Percentiles rank a stretch among this genome's conserved stretches.
Evolutionary conservation across 805 yeast species (phyloP).

Genomic region (Cyberlindnera mycetangii): DNA sequence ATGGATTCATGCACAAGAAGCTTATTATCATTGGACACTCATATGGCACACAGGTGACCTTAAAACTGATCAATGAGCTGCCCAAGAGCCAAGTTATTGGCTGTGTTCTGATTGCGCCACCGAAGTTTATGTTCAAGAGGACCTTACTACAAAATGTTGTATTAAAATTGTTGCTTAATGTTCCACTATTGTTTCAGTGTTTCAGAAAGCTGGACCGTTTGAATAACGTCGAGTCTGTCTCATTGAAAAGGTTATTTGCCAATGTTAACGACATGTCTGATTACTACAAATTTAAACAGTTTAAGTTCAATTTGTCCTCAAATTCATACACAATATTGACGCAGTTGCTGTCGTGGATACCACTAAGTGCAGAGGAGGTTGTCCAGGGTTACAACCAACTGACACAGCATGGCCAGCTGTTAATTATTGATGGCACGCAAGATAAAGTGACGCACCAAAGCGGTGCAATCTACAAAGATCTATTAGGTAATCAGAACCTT

Average conservation of each 20-base stretch:
- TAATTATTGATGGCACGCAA: conserved; percentile 24
- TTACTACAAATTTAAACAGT: conserved; percentile 26
- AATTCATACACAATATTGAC: conserved; percentile 21
- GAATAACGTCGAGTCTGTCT: conserved; percentile 23
- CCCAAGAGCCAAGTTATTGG: conserved; percentile 9
- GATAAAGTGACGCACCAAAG: conserved; percentile 26
- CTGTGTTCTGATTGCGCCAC: conserved; percentile 45
- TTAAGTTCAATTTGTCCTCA: conserved; percentile 26
- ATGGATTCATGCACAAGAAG: conserved; percentile 16
- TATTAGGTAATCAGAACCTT: conserved; percentile 17
- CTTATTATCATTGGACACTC: conserved; percentile 65
- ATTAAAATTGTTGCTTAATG: conserved; percentile 1
- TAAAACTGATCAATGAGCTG: conserved; percentile 33
- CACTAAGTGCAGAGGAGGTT: conserved; percentile 17
- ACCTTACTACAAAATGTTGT: conserved; percentile 2
- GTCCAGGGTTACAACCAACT: conserved; percentile 8
- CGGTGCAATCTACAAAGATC: conserved; percentile 22
- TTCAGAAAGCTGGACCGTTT: conserved; percentile 26
- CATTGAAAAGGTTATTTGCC: conserved; percentile 22
- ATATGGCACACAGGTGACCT: conserved; percentile 61
- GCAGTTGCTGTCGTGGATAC: conserved; percentile 22
- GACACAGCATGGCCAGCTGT: conserved; percentile 5
- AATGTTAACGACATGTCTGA: conserved; percentile 10
- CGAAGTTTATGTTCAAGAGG: conserved; percentile 29
- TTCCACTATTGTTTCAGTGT: conserved; percentile 20